Evolutionary conservation across 352 stramenopile species (phyloP), one percentile per base, ranked within the genome.

Genomic region (Phytophthora gonapodyides): DNA sequence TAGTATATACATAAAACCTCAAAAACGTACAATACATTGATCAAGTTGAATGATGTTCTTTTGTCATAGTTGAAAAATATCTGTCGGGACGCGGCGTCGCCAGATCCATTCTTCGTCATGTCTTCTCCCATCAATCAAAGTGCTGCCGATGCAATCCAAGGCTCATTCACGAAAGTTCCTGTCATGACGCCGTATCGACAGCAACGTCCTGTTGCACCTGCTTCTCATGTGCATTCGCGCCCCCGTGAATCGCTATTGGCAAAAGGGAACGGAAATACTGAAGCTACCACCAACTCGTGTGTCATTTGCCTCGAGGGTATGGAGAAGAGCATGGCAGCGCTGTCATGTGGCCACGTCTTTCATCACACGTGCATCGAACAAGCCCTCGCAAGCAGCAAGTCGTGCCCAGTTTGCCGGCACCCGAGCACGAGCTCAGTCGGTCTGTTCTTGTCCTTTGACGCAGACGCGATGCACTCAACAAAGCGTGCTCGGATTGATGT

Each of bases 271-370:
- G 33, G 63, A 21, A 53, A 30, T 36, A 15, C 12, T 45, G 38
- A 40, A 57, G 36, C 9, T 1, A 7, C 8, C 16, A 66, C 24
- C 7, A 30, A 31, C 6, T 31, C 31, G 17, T 86, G 74, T 42
- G 70, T 37, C 1, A 69, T 86, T 42, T 86, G 77, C 21, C 68
- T 84, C 15, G 75, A 82, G 41, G 54, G 36, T 15, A 64, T 86
- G 54, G 35, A 60, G 45, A 57, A 42, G 19, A 49, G 68, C 27
- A 47, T 83, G 38, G 57, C 70, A 35, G 45, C 75, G 12, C 37
- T 86, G 21, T 34, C 27, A 21, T 81, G 72, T 15, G 75, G 75
- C 7, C 77, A 84, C 43, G 73, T 84, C 13, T 82, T 84, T 19
- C 75, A 86, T 36, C 27, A 67, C 13, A 5, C 7, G 3, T 86